Base-by-base conservation (phyloP, 441 rosid species). In the Arabidopsis hybrid region DNA sequence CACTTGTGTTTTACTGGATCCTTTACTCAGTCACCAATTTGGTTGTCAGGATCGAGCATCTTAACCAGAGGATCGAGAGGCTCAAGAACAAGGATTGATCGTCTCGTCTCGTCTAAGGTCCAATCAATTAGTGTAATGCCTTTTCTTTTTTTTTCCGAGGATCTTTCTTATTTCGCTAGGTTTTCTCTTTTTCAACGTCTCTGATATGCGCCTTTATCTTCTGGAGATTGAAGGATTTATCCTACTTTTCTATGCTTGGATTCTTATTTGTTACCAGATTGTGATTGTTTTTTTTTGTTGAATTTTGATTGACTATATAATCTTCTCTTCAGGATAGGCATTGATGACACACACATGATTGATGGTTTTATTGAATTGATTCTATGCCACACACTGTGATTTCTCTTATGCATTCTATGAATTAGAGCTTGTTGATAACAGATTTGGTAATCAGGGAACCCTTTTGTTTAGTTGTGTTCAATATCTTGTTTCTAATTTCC, bases 1-100 rank as follows among this genome's bases (percentile, higher is more conserved):
- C 98, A 0, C 88, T 93, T 56, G 65, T 91, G 43, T 91, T 93
- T 75, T 90, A 93, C 65, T 93, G 97, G 98, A 82, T 93, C 45
- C 86, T 91, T 0, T 93, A 83, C 73, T 90, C 98, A 0, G 85
- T 93, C 7, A 93, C 98, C 4, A 47, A 82, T 59, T 82, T 93
- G 7, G 93, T 93, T 29, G 90, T 91, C 7, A 87, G 58, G 86
- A 86, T 93, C 76, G 92, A 93, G 81, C 88, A 85, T 69, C 77
- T 93, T 82, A 93, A 83, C 64, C 93, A 87, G 86, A 79, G 95
- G 49, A 39, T 93, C 21, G 97, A 93, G 84, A 84, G 95, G 88
- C 88, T 93, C 69, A 93, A 86, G 91, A 90, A 72, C 71, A 79
- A 71, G 74, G 83, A 79, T 67, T 79, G 82, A 79, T 68, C 56